Conservation (phyloP, 164 flowering plant genomes). For the Macadamia tetraphylla region DNA sequence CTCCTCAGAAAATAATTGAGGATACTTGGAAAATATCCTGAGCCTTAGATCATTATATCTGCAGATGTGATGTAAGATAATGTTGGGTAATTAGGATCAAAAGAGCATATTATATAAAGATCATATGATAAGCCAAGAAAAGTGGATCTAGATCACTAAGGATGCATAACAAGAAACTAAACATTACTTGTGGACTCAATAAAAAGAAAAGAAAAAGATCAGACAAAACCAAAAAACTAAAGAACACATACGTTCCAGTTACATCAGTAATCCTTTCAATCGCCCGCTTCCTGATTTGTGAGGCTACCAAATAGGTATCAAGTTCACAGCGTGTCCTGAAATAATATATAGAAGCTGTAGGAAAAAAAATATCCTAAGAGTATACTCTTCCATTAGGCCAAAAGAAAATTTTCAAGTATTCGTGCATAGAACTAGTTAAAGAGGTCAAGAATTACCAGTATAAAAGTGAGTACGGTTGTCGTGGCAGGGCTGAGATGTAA, state of each 20-base stretch:
- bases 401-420: conserved; percentile 5
- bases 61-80: conserved; percentile 19
- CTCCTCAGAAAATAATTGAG: conserved; percentile 84
- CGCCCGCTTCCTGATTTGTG: conserved; percentile 84
- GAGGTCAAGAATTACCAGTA: conserved; percentile 53
- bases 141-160: background rate
- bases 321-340: conserved; percentile 91
- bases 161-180: background rate
- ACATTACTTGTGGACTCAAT: background rate
- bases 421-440: background rate
- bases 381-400: conserved; percentile 25
- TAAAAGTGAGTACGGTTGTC: conserved; percentile 90
- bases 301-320: conserved; percentile 83
- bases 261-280: conserved; percentile 85
- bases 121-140: background rate
- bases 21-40: conserved; percentile 84
- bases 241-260: conserved; percentile 74
- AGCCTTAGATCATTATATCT: conserved; percentile 79
- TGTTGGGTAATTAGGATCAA: conserved; percentile 5
- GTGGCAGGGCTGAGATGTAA: conserved; percentile 88
- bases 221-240: background rate
- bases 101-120: background rate
- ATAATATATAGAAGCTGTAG: conserved; percentile 56
- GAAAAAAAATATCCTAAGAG: conserved; percentile 40
- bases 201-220: background rate